These are phyloP conservation scores for Escovopsis sp. DNA, from an alignment of 2,329 filamentous ascomycete species.

Conservation along the genomic window DNA sequence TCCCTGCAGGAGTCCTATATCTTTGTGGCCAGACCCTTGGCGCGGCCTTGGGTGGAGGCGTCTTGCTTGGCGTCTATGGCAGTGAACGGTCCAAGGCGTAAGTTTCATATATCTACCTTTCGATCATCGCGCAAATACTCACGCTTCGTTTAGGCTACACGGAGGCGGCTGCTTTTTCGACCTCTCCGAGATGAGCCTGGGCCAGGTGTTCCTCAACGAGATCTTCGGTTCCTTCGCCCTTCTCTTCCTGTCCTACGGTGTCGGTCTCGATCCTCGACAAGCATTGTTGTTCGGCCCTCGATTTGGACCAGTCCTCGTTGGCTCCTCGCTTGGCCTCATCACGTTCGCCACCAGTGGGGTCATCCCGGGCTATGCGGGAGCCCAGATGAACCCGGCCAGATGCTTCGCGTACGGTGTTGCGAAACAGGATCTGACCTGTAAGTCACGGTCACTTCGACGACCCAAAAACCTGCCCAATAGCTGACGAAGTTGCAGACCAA, in stretches of 20 bases:
- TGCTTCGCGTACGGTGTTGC: slow-evolving; percentile 29
- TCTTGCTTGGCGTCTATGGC: slow-evolving; percentile 22
- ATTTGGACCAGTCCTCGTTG: slow-evolving; percentile 31
- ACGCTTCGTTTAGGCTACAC: slow-evolving; percentile 6
- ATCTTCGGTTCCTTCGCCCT: slow-evolving; percentile 21
- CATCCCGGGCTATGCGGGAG: slow-evolving; percentile 25
- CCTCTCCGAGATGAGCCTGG: slow-evolving; percentile 17
- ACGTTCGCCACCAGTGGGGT: slow-evolving; percentile 22
- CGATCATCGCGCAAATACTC: not conserved
- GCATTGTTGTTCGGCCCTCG: slow-evolving; percentile 31
- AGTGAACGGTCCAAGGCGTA: slow-evolving; percentile 15
- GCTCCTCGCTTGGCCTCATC: slow-evolving; percentile 21
- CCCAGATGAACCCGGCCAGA: slow-evolving; percentile 27
- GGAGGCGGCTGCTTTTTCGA: slow-evolving; percentile 24
- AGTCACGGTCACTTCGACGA: not conserved
- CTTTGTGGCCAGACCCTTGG: slow-evolving; percentile 29
- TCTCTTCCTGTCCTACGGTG: slow-evolving; percentile 31
- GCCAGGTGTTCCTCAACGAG: slow-evolving; percentile 31
- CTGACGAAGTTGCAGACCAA: slow-evolving; percentile 10
- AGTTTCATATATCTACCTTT: not conserved
- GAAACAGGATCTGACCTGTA: slow-evolving; percentile 11
- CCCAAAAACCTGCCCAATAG: slow-evolving; percentile 1
- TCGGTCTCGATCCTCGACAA: slow-evolving; percentile 37
- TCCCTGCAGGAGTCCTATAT: slow-evolving; percentile 24
- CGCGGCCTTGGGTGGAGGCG: slow-evolving; percentile 26